Evolutionary conservation across 2,329 filamentous ascomycete species (phyloP).

Genomic region (Alternaria gaisen): DNA sequence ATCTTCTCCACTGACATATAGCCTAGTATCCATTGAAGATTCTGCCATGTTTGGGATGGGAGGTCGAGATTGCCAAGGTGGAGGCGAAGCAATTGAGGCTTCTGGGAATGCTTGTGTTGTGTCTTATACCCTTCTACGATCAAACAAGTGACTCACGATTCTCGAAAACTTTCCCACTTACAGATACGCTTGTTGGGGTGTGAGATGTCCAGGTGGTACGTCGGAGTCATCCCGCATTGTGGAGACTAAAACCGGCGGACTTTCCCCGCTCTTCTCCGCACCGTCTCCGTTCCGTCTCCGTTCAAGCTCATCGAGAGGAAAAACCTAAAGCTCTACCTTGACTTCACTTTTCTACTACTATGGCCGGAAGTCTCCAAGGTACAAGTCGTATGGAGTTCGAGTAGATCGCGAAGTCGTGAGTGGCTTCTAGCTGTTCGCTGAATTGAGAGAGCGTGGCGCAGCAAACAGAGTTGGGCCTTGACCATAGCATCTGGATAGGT

Average conservation of each 20-base stretch:
- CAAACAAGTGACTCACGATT: background rate
- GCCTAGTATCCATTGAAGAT: background rate
- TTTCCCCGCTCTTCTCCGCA: slow-evolving; percentile 2
- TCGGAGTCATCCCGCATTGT: background rate
- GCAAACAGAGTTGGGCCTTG: no score
- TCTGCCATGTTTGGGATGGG: slow-evolving; percentile 1
- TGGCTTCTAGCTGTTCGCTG: background rate
- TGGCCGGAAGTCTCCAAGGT: rapidly evolving
- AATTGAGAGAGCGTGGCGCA: background rate
- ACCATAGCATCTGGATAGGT: background rate
- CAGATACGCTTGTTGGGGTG: background rate
- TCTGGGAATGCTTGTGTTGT: background rate
- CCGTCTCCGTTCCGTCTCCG: background rate
- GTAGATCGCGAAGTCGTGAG: background rate
- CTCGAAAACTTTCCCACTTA: background rate
- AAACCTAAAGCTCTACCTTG: background rate
- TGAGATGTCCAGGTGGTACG: background rate
- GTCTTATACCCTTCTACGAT: background rate
- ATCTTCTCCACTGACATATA: slow-evolving; percentile 22
- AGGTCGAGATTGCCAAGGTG: background rate
- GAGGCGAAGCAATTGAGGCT: background rate
- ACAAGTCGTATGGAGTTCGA: background rate
- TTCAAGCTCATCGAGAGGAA: background rate
- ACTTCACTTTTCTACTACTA: background rate
- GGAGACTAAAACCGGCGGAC: background rate